Evolutionary conservation across 257 asterid species (phyloP).

Genomic region (Nicotiana tabacum): DNA sequence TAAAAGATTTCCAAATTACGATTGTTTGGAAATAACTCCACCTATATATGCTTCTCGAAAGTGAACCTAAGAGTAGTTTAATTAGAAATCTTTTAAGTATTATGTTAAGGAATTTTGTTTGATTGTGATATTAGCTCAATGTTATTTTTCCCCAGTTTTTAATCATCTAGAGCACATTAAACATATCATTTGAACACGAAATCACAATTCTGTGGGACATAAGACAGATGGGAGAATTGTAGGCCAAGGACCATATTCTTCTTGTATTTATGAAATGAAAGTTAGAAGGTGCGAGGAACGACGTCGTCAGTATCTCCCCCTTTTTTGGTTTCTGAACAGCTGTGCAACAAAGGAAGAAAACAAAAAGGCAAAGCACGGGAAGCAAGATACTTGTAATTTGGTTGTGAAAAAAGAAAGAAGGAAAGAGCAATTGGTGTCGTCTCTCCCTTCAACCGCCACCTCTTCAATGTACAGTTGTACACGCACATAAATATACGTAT

Average conservation of each 20-base stretch:
- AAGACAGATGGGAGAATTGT: neutral
- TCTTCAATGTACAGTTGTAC: slow-evolving; percentile 12
- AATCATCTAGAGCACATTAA: neutral
- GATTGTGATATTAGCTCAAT: no score
- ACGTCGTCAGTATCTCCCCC: neutral
- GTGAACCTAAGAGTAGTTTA: no score
- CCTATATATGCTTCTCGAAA: neutral
- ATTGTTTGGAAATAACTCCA: neutral
- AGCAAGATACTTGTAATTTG: neutral
- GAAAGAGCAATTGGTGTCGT: neutral
- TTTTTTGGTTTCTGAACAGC: neutral
- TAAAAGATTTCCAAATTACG: neutral
- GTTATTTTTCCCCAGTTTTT: neutral
- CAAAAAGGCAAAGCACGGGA: neutral
- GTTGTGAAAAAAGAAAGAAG: neutral
- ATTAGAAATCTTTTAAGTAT: no score
- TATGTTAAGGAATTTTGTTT: no score
- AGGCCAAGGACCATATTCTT: neutral
- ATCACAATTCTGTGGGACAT: no score
- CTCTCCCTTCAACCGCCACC: slow-evolving; percentile 15
- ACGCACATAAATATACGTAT: neutral
- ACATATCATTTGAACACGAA: no score
- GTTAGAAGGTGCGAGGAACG: neutral
- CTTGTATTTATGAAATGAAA: neutral
- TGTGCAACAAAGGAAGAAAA: neutral